Evolutionary conservation across 352 stramenopile species (phyloP).

Genomic region (Thraustochytrium sp.): DNA sequence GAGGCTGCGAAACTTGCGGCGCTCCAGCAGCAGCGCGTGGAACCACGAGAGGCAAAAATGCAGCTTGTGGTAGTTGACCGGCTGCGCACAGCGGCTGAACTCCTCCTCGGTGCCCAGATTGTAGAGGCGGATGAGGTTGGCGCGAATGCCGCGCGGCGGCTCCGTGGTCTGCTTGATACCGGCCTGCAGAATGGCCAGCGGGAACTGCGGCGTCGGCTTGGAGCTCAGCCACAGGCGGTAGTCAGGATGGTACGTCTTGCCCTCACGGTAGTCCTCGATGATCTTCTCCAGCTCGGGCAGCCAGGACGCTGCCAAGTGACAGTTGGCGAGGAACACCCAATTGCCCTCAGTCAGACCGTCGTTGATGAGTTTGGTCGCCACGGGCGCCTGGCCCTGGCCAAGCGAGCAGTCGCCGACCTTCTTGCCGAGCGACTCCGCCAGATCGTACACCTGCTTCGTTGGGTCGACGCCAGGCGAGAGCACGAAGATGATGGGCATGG

Average conservation of each 20-base stretch:
- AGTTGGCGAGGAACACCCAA: constrained; percentile 93
- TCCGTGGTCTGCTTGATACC: constrained; percentile 95
- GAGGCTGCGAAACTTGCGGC: constrained; percentile 90
- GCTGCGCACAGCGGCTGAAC: constrained; percentile 65
- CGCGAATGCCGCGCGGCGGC: constrained; percentile 78
- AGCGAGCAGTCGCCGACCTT: constrained; percentile 83
- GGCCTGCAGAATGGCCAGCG: constrained; percentile 86
- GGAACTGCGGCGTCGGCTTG: constrained; percentile 85
- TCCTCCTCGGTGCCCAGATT: constrained; percentile 80
- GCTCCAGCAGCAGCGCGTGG: constrained; percentile 86
- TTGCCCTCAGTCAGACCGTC: constrained; percentile 72
- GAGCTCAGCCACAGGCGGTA: constrained; percentile 89
- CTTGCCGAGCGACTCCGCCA: constrained; percentile 68
- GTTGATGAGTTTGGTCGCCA: constrained; percentile 78
- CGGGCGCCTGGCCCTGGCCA: constrained; percentile 82
- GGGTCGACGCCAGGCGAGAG: constrained; percentile 87
- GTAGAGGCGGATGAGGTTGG: constrained; percentile 86
- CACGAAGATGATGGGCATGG: constrained; percentile 89
- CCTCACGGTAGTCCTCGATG: constrained; percentile 67
- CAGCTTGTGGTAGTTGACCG: constrained; percentile 77
- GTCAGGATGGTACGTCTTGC: constrained; percentile 58
- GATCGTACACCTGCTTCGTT: constrained; percentile 78
- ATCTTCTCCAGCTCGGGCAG: constrained; percentile 87
- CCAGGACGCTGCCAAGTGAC: constrained; percentile 91
- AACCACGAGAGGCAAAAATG: constrained; percentile 93